phyloP scores from a whole-genome alignment of 345 rosid species.

The Eucalyptus victrix region DNA sequence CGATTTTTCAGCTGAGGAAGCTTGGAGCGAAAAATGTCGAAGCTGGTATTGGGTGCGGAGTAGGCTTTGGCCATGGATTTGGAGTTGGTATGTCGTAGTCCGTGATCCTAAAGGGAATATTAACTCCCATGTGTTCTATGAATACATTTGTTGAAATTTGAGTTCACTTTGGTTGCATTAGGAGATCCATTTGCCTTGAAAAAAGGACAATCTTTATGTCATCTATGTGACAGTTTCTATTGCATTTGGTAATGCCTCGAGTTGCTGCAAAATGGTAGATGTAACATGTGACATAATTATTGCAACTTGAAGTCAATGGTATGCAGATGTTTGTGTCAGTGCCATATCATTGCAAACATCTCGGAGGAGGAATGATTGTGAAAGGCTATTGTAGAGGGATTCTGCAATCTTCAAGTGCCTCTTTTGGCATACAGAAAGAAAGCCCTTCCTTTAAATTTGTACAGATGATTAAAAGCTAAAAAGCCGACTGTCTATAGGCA shows the following conservation, averaged over 20 bases:
- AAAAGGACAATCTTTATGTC: not conserved
- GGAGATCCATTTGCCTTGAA: not conserved
- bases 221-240: not conserved
- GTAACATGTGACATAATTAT: not conserved
- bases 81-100: slow-evolving; percentile 44
- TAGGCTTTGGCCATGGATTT: slow-evolving; percentile 76
- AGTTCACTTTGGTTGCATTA: not conserved
- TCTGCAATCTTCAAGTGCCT: not conserved
- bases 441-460: not conserved
- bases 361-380: not conserved
- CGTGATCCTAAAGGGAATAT: not conserved
- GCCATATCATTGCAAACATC: not conserved
- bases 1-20: slow-evolving; percentile 32
- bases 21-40: slow-evolving; percentile 48
- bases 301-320: not conserved
- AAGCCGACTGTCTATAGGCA: not conserved
- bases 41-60: slow-evolving; percentile 70
- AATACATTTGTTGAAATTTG: not conserved
- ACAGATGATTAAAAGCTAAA: not conserved
- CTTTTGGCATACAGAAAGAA: not conserved
- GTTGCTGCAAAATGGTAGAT: not conserved
- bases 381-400: not conserved
- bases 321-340: not conserved
- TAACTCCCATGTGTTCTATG: not conserved
- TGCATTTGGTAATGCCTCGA: not conserved